Evolutionary conservation across 2,329 filamentous ascomycete genomes (phyloP), one percentile per base, ranked within the genome.

Genomic region (Myriosclerotinia scirpicola): DNA sequence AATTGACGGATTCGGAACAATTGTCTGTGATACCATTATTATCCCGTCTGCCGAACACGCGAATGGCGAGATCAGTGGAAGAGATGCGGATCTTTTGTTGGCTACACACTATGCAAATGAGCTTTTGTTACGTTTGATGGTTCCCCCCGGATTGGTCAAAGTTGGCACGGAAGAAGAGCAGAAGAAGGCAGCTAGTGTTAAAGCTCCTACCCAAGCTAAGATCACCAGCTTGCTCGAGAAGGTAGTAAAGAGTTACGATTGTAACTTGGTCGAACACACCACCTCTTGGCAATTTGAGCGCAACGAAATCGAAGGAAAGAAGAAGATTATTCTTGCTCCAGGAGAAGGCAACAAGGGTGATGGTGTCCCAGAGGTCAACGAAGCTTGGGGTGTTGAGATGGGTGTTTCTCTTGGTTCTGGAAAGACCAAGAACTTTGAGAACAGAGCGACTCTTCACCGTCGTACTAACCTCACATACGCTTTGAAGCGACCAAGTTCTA

Each of bases 361-460:
- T 69, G 95, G 95, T 76, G 80, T 87, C 67, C 91, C 95, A 67
- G 94, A 96, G 76, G 82, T 96, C 67, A 90, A 92, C 72, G 95
- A 99, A 78, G 93, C 96, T 69, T 99, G 95, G 95, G 95, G 95
- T 80, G 92, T 99, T 65, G 95, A 99, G 84, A 88, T 97, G 78
- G 94, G 94, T 73, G 87, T 99, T 77, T 95, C 91, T 80, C 82
- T 95, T 75, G 93, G 93, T 71, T 89, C 87, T 69, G 95, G 95
- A 78, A 99, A 99, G 85, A 90, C 96, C 80, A 99, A 98, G 89
- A 89, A 84, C 73, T 84, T 97, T 69, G 88, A 92, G 76, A 90
- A 96, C 80, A 88, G 95, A 71, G 83, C 95, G 62, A 99, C 95
- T 58, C 86, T 99, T 71, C 93, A 98, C 82, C 92, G 94, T 77